phyloP scores from a whole-genome alignment of 345 rosid species.

The Noccaea caerulescens region DNA sequence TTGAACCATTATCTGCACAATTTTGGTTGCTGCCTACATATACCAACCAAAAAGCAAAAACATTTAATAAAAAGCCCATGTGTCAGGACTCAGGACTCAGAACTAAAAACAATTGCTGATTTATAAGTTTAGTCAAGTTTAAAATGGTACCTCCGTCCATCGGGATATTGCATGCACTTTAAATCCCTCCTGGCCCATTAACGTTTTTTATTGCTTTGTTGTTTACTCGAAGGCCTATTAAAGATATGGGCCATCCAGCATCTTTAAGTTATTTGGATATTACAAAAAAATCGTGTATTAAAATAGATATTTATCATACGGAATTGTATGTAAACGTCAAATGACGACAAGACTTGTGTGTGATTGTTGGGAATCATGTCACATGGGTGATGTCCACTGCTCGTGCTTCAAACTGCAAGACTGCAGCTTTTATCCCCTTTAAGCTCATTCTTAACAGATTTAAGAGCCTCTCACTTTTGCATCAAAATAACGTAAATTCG shows the following conservation, averaged over 20 bases:
- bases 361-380: slow-evolving; percentile 43
- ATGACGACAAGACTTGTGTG: slow-evolving; percentile 41
- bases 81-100: slow-evolving; percentile 7
- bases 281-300: neutral
- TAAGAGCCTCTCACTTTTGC: slow-evolving; percentile 30
- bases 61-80: neutral
- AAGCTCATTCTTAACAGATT: slow-evolving; percentile 25
- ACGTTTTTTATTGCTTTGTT: neutral
- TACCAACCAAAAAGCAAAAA: slow-evolving; percentile 20
- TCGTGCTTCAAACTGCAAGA: slow-evolving; percentile 37
- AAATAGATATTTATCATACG: slow-evolving; percentile 12
- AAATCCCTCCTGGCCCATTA: neutral
- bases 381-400: slow-evolving; percentile 44
- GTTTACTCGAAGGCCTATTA: neutral
- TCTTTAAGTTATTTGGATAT: neutral
- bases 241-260: neutral
- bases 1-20: slow-evolving; percentile 22
- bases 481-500: slow-evolving; percentile 36
- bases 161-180: neutral
- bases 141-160: neutral
- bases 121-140: no score
- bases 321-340: slow-evolving; percentile 31
- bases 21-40: slow-evolving; percentile 31
- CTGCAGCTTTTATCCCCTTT: slow-evolving; percentile 39
- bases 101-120: neutral